A percentile compares a stretch with the other conserved stretches of the same genome.
Conservation (phyloP, 208 protist species). For the Tritrichomonas foetus region DNA sequence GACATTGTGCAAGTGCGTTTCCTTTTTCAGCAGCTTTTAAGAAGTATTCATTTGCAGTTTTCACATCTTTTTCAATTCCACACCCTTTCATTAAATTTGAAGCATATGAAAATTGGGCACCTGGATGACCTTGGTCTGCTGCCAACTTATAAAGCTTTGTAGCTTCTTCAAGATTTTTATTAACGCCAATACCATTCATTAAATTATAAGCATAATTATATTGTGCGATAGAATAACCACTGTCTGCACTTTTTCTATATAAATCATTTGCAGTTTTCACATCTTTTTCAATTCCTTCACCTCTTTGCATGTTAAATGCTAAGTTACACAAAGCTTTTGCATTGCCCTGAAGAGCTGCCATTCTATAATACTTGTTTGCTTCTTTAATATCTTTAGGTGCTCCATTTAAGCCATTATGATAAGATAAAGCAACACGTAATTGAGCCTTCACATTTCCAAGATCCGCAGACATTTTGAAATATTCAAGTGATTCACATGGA, state of each 20-base stretch:
- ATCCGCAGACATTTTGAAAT: not conserved
- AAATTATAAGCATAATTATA: not conserved
- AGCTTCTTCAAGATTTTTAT: not conserved
- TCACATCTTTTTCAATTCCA: not conserved
- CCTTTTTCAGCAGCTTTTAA: not conserved
- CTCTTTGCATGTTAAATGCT: not conserved
- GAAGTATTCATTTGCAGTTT: not conserved
- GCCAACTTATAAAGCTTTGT: not conserved
- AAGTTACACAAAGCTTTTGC: not conserved
- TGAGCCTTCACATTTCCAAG: not conserved
- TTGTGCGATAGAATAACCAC: not conserved
- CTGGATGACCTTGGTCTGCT: not conserved
- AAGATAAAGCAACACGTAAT: not conserved
- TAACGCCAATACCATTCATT: not conserved
- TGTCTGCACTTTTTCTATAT: not conserved
- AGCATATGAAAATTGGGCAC: not conserved
- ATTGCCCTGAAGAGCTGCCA: not conserved
- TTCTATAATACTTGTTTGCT: not conserved
- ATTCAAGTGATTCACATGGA: not conserved
- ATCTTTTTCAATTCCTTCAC: slow-evolving; percentile 11
- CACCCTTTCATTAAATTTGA: not conserved
- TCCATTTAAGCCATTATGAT: not conserved
- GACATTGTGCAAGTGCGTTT: not conserved
- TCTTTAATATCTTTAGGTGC: not conserved
- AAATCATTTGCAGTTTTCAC: not conserved